phyloP scores from a whole-genome alignment of 164 flowering plant genomes.

The Paratinospora sagittata region DNA sequence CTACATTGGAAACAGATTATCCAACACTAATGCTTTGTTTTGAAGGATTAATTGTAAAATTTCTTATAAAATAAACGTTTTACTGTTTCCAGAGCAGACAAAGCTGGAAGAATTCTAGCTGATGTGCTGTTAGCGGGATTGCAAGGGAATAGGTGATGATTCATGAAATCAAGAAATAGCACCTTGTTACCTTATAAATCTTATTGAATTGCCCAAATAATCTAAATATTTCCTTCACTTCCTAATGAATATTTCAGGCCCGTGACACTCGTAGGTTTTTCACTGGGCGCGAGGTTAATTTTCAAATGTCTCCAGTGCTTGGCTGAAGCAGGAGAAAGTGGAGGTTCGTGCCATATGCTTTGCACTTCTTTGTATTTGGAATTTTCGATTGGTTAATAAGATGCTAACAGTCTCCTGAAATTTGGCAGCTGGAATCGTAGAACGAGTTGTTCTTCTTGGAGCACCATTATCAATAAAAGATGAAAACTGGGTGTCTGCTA shows the following conservation, averaged over 20 bases:
- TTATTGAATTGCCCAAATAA: not conserved
- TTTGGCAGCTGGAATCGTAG: slow-evolving; percentile 63
- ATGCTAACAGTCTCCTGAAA: not conserved
- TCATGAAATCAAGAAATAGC: not conserved
- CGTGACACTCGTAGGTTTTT: slow-evolving; percentile 85
- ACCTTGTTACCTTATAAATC: slow-evolving; percentile 2
- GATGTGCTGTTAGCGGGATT: slow-evolving; percentile 75
- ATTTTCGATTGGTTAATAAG: slow-evolving; percentile 10
- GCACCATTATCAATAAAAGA: slow-evolving; percentile 75
- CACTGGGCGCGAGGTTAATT: slow-evolving; percentile 91
- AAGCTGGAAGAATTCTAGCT: slow-evolving; percentile 91
- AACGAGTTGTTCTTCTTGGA: slow-evolving; percentile 95
- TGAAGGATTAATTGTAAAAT: not conserved
- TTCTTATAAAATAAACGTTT: not conserved
- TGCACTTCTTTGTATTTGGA: not conserved
- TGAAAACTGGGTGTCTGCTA: slow-evolving; percentile 77
- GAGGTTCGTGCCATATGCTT: slow-evolving; percentile 10
- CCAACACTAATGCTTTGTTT: not conserved
- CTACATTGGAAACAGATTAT: not conserved
- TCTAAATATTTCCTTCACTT: slow-evolving; percentile 6
- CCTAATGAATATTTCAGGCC: slow-evolving; percentile 55
- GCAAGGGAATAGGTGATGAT: slow-evolving; percentile 79
- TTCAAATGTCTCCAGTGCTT: slow-evolving; percentile 81
- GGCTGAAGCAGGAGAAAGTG: slow-evolving; percentile 55
- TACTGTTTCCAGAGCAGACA: slow-evolving; percentile 59